A percentile compares a stretch with the other conserved stretches of the same genome.
These are phyloP conservation scores for Myriangium duriaei DNA, from an alignment of 2,329 filamentous ascomycete genomes.

Conservation along the genomic window DNA sequence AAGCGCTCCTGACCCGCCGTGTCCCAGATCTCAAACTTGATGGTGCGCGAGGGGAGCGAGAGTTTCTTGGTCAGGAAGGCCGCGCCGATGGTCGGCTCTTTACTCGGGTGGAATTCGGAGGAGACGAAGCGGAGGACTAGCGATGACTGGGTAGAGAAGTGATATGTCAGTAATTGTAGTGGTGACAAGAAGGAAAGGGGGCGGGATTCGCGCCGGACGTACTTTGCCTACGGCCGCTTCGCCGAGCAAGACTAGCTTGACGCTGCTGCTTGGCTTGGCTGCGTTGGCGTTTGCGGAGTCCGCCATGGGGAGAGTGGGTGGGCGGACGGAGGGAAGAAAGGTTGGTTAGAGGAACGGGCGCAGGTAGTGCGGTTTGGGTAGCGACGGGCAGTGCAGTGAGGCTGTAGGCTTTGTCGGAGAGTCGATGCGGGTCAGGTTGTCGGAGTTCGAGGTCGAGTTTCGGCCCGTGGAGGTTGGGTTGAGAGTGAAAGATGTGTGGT, in stretches of 20 bases:
- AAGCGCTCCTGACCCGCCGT: conserved; percentile 97
- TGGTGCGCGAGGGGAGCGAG: conserved; percentile 78
- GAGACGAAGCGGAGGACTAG: conserved; percentile 97
- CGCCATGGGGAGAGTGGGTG: conserved; percentile 44
- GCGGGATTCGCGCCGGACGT: conserved; percentile 14
- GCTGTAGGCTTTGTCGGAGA: no score
- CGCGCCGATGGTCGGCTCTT: conserved; percentile 97
- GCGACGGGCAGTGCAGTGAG: background rate
- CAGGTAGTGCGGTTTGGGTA: background rate
- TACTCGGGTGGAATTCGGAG: conserved; percentile 99
- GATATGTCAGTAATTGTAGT: conserved; percentile 10
- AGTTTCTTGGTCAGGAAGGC: conserved; percentile 99
- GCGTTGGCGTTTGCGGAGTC: conserved; percentile 49
- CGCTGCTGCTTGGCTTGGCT: conserved; percentile 96
- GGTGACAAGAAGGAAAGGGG: background rate
- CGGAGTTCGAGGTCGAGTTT: background rate
- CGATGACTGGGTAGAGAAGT: conserved; percentile 56
- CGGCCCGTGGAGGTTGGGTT: no score
- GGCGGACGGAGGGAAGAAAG: no score
- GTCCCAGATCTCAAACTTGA: conserved; percentile 74
- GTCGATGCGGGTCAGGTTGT: background rate
- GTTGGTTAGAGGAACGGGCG: background rate
- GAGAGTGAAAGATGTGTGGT: no score
- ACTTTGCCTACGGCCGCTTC: conserved; percentile 99
- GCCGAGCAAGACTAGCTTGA: conserved; percentile 95